phyloP scores from a whole-genome alignment of 352 stramenopile genomes.

The Globisporangium spiculum region DNA sequence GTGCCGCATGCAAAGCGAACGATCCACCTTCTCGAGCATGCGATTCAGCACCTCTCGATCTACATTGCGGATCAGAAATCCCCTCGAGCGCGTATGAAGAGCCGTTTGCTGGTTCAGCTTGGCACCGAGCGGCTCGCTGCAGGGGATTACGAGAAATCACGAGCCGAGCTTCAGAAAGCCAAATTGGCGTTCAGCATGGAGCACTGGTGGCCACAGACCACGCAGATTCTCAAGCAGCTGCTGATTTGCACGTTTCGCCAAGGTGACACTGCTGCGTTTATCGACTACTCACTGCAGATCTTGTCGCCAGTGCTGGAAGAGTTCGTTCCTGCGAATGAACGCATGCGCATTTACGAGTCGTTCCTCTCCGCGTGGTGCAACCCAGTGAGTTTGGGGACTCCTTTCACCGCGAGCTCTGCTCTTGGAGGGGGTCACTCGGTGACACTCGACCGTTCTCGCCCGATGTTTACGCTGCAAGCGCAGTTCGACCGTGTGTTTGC shows the following conservation, averaged over 20 bases:
- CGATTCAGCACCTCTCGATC: slow-evolving; percentile 68
- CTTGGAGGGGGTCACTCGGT: slow-evolving; percentile 49
- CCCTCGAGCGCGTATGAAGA: slow-evolving; percentile 70
- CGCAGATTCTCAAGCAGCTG: slow-evolving; percentile 74
- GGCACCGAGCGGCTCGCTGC: slow-evolving; percentile 69
- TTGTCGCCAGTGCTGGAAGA: slow-evolving; percentile 70
- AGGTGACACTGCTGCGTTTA: slow-evolving; percentile 63
- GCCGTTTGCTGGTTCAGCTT: slow-evolving; percentile 65
- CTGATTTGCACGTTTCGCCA: slow-evolving; percentile 74
- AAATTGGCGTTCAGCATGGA: slow-evolving; percentile 57
- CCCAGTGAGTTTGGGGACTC: slow-evolving; percentile 31
- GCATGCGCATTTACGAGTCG: slow-evolving; percentile 49
- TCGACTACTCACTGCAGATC: slow-evolving; percentile 78
- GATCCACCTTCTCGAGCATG: slow-evolving; percentile 76
- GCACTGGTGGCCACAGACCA: slow-evolving; percentile 71
- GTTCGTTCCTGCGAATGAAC: slow-evolving; percentile 58
- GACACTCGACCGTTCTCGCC: slow-evolving; percentile 44
- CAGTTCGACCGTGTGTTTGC: slow-evolving; percentile 66
- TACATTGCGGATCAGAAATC: slow-evolving; percentile 65
- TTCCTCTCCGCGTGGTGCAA: slow-evolving; percentile 66
- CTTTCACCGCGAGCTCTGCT: slow-evolving; percentile 37
- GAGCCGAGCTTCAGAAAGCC: slow-evolving; percentile 65
- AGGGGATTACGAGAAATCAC: slow-evolving; percentile 63
- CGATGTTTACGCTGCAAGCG: slow-evolving; percentile 44
- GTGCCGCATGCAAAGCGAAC: slow-evolving; percentile 66